Percentiles rank a stretch among this genome's conserved stretches.
These are phyloP conservation scores for Extremus antarcticus DNA, from an alignment of 495 filamentous ascomycete genomes.

Conservation along the genomic window DNA sequence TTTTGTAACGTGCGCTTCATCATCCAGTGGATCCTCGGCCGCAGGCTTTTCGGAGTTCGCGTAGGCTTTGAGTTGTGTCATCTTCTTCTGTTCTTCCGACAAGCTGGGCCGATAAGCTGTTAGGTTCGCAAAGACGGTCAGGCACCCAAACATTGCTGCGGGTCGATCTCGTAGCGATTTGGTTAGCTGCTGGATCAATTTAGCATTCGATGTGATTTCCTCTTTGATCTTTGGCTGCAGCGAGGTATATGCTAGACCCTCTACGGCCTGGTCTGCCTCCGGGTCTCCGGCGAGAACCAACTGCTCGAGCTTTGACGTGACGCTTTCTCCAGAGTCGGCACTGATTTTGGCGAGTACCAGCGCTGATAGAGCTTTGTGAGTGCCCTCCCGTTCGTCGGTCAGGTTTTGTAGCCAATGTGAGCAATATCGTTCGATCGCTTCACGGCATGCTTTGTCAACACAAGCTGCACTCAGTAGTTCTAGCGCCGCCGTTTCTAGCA, in stretches of 20 bases:
- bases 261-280: constrained; percentile 58
- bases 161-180: constrained; percentile 48
- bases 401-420: constrained; percentile 71
- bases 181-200: constrained; percentile 57
- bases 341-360: constrained; percentile 50
- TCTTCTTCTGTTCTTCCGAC: constrained; percentile 83
- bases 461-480: constrained; percentile 87
- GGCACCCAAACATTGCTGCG: constrained; percentile 64
- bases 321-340: constrained; percentile 37
- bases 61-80: constrained; percentile 83
- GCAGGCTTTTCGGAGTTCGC: constrained; percentile 64
- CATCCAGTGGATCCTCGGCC: constrained; percentile 55
- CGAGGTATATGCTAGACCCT: constrained; percentile 87
- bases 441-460: constrained; percentile 65
- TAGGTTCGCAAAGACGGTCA: constrained; percentile 75
- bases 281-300: constrained; percentile 53
- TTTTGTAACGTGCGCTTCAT: constrained; percentile 59
- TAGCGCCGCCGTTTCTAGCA: constrained; percentile 66
- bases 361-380: constrained; percentile 62
- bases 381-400: constrained; percentile 49
- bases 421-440: constrained; percentile 70
- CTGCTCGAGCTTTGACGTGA: constrained; percentile 66
- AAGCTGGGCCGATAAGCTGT: constrained; percentile 68
- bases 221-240: constrained; percentile 76
- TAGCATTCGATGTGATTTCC: constrained; percentile 51